Evolutionary conservation across 768 basidiomycete species (phyloP).

Genomic region (Daedalea quercina): DNA sequence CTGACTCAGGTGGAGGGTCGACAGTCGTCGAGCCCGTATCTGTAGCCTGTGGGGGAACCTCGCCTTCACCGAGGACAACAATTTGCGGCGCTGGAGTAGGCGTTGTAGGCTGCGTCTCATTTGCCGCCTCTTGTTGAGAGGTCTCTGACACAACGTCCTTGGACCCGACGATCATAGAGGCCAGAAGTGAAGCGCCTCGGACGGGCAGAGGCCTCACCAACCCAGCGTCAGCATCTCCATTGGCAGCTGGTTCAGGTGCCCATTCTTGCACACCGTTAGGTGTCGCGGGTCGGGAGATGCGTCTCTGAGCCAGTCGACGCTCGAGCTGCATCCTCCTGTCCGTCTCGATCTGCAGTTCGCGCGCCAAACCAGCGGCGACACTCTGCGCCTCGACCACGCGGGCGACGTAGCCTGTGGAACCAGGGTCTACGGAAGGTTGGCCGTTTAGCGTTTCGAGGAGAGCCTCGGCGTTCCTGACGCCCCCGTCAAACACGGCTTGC

Average conservation of each 20-base stretch:
- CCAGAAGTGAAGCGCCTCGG: not conserved
- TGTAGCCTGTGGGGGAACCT: not conserved
- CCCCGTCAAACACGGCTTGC: slow-evolving; percentile 24
- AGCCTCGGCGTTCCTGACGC: slow-evolving; percentile 28
- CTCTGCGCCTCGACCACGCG: slow-evolving; percentile 43
- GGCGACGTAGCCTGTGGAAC: slow-evolving; percentile 41
- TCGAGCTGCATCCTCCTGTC: slow-evolving; percentile 42
- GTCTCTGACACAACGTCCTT: not conserved
- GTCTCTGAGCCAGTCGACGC: slow-evolving; percentile 17
- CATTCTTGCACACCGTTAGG: too few species aligned
- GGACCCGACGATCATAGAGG: not conserved
- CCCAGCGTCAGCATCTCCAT: not conserved
- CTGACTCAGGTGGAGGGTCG: not conserved
- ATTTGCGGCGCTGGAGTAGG: not conserved
- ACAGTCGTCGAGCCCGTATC: not conserved
- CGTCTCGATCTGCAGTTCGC: slow-evolving; percentile 53
- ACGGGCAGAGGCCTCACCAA: not conserved
- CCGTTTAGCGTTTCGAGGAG: slow-evolving; percentile 30
- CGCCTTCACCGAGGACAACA: not conserved
- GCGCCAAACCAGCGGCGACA: slow-evolving; percentile 43
- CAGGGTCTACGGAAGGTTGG: slow-evolving; percentile 23
- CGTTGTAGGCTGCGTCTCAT: not conserved
- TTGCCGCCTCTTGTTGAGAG: not conserved
- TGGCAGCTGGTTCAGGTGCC: too few species aligned
- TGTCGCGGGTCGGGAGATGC: too few species aligned